Percentiles rank a stretch among this genome's conserved stretches.
Conservation (phyloP, 306 rosid species). For the Begonia peltatifolia region DNA sequence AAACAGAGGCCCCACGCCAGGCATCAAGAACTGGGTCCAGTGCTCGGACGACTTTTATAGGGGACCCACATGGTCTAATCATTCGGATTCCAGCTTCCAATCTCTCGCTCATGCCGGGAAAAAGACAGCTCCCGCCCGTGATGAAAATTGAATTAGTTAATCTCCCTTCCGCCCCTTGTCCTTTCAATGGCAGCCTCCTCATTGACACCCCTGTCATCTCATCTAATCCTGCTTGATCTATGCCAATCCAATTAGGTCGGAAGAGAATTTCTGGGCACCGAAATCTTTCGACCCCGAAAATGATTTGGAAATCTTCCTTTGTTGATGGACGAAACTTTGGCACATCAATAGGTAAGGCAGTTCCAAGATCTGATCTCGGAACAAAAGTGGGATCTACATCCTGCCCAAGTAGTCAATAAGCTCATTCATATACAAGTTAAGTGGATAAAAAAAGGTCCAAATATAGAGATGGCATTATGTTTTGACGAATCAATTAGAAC, state of each 20-base stretch:
- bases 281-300: constrained; percentile 78
- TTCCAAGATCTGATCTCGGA: constrained; percentile 46
- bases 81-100: constrained; percentile 75
- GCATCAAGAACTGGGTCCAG: constrained; percentile 83
- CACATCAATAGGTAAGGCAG: constrained; percentile 38
- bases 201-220: constrained; percentile 85
- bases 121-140: constrained; percentile 80
- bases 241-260: constrained; percentile 79
- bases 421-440: too few species aligned
- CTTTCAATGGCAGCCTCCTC: constrained; percentile 52
- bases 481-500: too few species aligned
- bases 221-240: constrained; percentile 81
- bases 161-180: constrained; percentile 35
- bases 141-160: constrained; percentile 55
- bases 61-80: constrained; percentile 73
- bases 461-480: too few species aligned
- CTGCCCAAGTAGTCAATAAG: constrained; percentile 18
- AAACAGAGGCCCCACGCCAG: constrained; percentile 89
- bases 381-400: constrained; percentile 78
- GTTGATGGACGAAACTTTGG: constrained; percentile 52
- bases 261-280: constrained; percentile 89
- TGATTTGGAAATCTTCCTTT: constrained; percentile 70
- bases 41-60: constrained; percentile 61
- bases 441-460: too few species aligned
- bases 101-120: constrained; percentile 67